Conservation (phyloP, 441 rosid species). For the Pelargonium citronellum region DNA sequence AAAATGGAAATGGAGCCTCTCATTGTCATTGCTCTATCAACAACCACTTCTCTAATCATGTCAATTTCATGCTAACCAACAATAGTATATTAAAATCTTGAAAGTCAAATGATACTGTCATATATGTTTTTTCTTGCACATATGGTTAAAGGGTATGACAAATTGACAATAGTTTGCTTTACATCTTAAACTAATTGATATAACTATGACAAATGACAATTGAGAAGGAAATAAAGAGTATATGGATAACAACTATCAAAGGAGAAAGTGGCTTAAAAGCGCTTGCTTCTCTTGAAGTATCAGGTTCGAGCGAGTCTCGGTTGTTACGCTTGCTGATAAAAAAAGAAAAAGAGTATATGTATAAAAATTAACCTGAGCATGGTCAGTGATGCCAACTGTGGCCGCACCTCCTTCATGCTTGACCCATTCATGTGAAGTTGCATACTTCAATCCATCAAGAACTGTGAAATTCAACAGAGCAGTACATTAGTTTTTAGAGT, state of each 20-base stretch:
- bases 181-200: no score
- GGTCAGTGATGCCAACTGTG: constrained; percentile 82
- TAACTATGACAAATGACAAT: no score
- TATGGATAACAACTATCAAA: not conserved
- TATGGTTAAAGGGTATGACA: not conserved
- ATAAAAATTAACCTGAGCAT: constrained; percentile 97
- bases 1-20: not conserved
- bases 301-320: no score
- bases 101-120: no score
- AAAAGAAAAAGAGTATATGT: no score
- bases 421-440: constrained; percentile 86
- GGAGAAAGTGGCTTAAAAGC: no score
- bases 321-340: no score
- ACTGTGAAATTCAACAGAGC: constrained; percentile 35
- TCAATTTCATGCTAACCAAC: not conserved
- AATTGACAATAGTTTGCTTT: no score
- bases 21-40: not conserved
- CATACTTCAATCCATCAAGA: constrained; percentile 86
- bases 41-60: not conserved
- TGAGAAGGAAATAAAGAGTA: not conserved
- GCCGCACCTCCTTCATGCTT: constrained; percentile 87
- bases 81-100: not conserved
- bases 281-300: no score
- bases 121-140: not conserved
- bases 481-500: no score